These are phyloP conservation scores for Aspergillus brunneoviolaceus DNA, from an alignment of 2,329 filamentous ascomycete genomes.

Conservation along the genomic window DNA sequence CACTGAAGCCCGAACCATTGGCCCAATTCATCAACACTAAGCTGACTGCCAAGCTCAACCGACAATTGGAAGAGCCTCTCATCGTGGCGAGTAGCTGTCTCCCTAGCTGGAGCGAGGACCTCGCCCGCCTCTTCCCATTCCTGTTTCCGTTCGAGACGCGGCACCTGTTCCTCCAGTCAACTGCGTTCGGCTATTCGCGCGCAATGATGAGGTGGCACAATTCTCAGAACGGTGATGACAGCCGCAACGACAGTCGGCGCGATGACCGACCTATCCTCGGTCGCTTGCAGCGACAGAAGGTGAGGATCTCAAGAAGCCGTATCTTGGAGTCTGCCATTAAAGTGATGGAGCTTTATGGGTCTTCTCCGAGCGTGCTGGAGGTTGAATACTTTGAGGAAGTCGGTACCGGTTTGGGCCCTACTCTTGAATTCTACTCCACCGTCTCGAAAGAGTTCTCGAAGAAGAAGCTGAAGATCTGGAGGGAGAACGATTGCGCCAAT, in stretches of 20 bases:
- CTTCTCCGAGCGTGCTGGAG: slow-evolving; percentile 92
- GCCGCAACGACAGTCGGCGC: slow-evolving; percentile 73
- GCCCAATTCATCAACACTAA: slow-evolving; percentile 99
- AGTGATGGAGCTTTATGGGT: slow-evolving; percentile 97
- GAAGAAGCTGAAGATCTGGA: slow-evolving; percentile 96
- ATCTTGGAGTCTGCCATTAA: slow-evolving; percentile 96
- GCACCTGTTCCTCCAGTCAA: slow-evolving; percentile 94
- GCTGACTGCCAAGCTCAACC: slow-evolving; percentile 93
- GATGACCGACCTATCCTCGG: slow-evolving; percentile 92
- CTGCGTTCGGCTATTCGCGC: slow-evolving; percentile 94
- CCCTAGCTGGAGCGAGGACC: slow-evolving; percentile 92
- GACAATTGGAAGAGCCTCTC: slow-evolving; percentile 91
- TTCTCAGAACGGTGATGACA: slow-evolving; percentile 77
- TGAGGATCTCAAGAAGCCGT: slow-evolving; percentile 91
- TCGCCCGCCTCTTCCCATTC: slow-evolving; percentile 92
- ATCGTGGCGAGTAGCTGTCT: slow-evolving; percentile 97
- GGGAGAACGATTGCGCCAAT: slow-evolving; percentile 75
- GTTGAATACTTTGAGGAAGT: slow-evolving; percentile 99
- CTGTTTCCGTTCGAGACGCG: slow-evolving; percentile 97
- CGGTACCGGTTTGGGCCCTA: slow-evolving; percentile 90
- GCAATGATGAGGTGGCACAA: slow-evolving; percentile 99
- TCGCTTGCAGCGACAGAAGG: slow-evolving; percentile 89
- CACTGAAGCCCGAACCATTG: slow-evolving; percentile 75
- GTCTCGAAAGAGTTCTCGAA: slow-evolving; percentile 97
- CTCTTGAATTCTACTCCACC: slow-evolving; percentile 95